These are phyloP conservation scores for Babesia ovis DNA, from an alignment of 169 alveolate genomes.

Conservation along the genomic window DNA sequence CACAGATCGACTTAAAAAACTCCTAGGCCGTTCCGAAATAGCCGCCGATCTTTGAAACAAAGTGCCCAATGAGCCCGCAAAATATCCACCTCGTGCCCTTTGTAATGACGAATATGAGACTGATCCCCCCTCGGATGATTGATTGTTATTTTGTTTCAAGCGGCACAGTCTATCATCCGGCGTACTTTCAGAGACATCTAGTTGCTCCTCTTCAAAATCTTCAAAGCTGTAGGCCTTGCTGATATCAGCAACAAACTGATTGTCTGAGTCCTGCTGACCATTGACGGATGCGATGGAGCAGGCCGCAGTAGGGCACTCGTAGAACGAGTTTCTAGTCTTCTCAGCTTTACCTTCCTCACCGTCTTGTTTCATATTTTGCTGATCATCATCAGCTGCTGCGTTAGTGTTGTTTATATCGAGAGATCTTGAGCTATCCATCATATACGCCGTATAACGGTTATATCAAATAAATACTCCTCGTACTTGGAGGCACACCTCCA, in stretches of 20 bases:
- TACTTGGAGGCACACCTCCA: background rate
- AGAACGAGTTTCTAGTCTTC: conserved; percentile 34
- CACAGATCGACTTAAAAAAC: background rate
- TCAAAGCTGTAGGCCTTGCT: conserved; percentile 13
- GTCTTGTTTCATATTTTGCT: background rate
- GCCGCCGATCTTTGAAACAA: background rate
- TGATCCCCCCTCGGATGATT: conserved; percentile 33
- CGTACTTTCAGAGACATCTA: background rate
- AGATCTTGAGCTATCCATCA: conserved; percentile 16
- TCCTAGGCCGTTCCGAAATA: conserved; percentile 18
- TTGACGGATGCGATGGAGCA: conserved; percentile 47
- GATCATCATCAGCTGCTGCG: conserved; percentile 14
- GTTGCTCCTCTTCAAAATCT: conserved; percentile 3
- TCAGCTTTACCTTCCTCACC: conserved; percentile 8
- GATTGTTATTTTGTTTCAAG: background rate
- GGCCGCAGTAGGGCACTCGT: conserved; percentile 70
- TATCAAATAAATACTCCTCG: background rate
- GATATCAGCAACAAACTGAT: background rate
- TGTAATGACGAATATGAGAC: conserved; percentile 15
- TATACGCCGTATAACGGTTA: background rate
- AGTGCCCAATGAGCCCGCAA: conserved; percentile 34
- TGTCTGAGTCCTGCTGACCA: conserved; percentile 23
- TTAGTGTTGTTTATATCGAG: background rate
- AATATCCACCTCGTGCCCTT: conserved; percentile 41
- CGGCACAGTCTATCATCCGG: background rate